Base-by-base conservation (phyloP, 306 rosid genomes). In the Cucurbita maxima region DNA sequence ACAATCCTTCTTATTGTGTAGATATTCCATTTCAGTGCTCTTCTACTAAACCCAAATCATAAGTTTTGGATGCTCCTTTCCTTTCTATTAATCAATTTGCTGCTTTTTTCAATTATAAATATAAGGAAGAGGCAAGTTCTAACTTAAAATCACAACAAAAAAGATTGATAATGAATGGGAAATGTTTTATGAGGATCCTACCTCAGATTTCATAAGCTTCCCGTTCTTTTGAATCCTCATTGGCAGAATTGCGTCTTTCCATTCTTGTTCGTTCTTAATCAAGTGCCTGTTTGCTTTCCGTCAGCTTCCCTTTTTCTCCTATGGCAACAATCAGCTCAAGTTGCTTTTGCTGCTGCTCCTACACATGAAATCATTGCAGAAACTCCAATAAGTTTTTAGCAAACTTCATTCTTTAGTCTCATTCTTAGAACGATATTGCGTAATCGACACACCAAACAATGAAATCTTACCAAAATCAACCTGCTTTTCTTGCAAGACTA, bases 271-370 rank as follows among this genome's bases (percentile, higher is more conserved):
- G 83, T 71, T 75, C 85, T 71, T 79, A 80, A 50, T 79, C 64
- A 15, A 20, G 76, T 48, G 76, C 80, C 51, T 45, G 83, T 82
- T 74, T 87, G 66, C 86, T 83, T 72, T 87, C 94, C 83, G 86
- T 81, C 36, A 88, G 82, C 71, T 91, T 91, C 70, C 84, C 71
- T 16, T 76, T 82, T 82, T 89, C 91, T 67, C 80, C 95, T 40
- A 94, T 80, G 3, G 96, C 95, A 64, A 94, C 83, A 81, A 94
- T 89, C 75, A 94, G 83, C 76, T 89, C 97, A 45, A 94, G 89
- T 72, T 94, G 97, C 74, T 87, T 94, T 64, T 77, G 88, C 77
- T 94, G 97, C 78, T 94, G 99, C 81, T 87, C 99, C 97, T 93
- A 62, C 77, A 81, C 11, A 67, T 8, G 43, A 75, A 74, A 25